Evolutionary conservation across 2,329 filamentous ascomycete genomes (phyloP).

Genomic region (Calonectria pseudoreteaudii): DNA sequence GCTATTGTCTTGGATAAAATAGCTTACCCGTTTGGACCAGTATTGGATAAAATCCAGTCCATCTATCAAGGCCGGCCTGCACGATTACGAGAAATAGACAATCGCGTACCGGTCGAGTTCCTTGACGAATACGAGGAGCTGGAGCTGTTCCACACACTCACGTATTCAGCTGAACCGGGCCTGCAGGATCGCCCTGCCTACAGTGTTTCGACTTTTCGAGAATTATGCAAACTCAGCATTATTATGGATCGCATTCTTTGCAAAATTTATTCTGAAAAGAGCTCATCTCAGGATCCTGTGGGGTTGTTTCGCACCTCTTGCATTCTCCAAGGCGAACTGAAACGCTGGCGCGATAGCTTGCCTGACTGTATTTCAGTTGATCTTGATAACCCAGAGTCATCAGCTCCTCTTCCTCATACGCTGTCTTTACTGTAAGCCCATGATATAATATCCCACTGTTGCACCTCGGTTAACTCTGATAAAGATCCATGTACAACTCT

Average conservation of each 20-base stretch:
- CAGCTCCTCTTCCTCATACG: conserved; percentile 36
- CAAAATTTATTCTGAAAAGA: conserved; percentile 56
- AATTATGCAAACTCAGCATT: conserved; percentile 56
- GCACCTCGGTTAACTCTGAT: neutral
- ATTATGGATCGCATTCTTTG: conserved; percentile 58
- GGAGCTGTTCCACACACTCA: conserved; percentile 58
- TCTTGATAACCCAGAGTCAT: conserved; percentile 31
- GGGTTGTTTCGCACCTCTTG: conserved; percentile 48
- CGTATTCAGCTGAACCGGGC: conserved; percentile 44
- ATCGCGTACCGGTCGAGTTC: conserved; percentile 58
- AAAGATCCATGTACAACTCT: conserved; percentile 57
- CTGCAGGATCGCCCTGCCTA: conserved; percentile 52
- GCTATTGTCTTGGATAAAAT: no score
- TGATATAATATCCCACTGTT: neutral
- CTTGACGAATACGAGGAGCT: conserved; percentile 62
- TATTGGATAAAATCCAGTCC: conserved; percentile 63
- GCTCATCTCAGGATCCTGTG: conserved; percentile 37
- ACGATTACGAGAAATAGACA: conserved; percentile 56
- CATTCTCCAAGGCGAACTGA: conserved; percentile 52
- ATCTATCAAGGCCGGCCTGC: conserved; percentile 65
- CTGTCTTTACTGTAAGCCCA: conserved; percentile 3
- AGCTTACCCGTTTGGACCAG: neutral
- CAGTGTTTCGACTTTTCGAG: conserved; percentile 54
- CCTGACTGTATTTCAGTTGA: conserved; percentile 51
- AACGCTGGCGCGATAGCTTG: conserved; percentile 53